A percentile compares a stretch with the other conserved stretches of the same genome.
Conservation (phyloP, 768 basidiomycete genomes). For the Suillus ampliporus region DNA sequence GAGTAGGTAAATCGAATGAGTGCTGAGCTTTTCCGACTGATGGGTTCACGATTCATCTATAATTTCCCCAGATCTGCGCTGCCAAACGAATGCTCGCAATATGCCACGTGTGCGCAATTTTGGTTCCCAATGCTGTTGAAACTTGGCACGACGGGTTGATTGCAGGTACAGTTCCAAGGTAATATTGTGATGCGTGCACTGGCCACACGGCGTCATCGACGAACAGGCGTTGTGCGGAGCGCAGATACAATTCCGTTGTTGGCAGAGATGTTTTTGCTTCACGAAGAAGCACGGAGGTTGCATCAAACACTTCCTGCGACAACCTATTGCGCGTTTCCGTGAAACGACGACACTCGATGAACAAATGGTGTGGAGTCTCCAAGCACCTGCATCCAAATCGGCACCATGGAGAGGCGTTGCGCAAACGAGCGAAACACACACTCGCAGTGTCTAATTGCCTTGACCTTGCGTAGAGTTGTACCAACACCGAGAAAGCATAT, state of each 20-base stretch:
- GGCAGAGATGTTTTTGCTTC: background rate
- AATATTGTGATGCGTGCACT: background rate
- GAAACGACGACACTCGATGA: background rate
- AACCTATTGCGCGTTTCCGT: background rate
- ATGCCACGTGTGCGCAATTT: background rate
- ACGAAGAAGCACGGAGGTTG: background rate
- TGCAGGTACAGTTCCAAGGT: background rate
- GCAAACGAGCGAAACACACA: background rate
- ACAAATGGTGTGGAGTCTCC: background rate
- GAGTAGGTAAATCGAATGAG: too few relatives aligned
- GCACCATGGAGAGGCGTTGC: background rate
- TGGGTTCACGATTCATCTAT: background rate
- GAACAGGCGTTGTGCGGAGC: background rate
- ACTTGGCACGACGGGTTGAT: background rate
- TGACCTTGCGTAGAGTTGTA: constrained; percentile 28
- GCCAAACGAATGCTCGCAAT: background rate
- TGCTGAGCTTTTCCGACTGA: too few relatives aligned
- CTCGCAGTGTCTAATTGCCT: constrained; percentile 26
- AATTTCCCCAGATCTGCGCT: background rate
- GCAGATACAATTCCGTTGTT: background rate
- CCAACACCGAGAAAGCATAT: constrained; percentile 26
- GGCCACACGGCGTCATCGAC: background rate
- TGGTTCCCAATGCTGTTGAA: background rate
- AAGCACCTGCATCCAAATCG: background rate
- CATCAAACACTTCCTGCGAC: background rate